Conservation (phyloP, 805 yeast genomes). For the Candida ovalis region DNA sequence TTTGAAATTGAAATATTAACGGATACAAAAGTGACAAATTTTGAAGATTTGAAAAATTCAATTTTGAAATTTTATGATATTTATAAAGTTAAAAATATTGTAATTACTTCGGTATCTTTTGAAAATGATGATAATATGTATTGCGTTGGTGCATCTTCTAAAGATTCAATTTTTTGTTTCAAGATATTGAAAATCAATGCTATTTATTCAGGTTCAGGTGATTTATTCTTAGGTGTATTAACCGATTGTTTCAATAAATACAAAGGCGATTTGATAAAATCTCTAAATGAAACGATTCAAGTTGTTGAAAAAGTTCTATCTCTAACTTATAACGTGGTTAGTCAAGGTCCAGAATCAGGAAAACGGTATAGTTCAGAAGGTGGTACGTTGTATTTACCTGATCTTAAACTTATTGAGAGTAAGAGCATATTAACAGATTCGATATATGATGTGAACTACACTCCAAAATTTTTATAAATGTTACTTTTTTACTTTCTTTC, state of each 20-base stretch:
- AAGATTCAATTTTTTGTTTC: constrained; percentile 28
- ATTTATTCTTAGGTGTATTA: constrained; percentile 60
- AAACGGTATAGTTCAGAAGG: constrained; percentile 11
- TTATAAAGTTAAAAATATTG: constrained; percentile 47
- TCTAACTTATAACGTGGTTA: constrained; percentile 32
- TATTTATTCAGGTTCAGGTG: constrained; percentile 72
- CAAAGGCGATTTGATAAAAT: constrained; percentile 23
- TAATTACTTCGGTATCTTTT: constrained; percentile 54
- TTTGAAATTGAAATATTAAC: constrained; percentile 65
- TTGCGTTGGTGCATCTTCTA: constrained; percentile 40
- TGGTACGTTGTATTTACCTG: constrained; percentile 36
- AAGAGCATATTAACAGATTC: constrained; percentile 21
- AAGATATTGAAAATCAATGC: constrained; percentile 52
- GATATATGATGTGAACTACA: not conserved
- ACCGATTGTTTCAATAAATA: constrained; percentile 44
- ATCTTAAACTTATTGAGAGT: constrained; percentile 42
- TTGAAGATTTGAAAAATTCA: constrained; percentile 36
- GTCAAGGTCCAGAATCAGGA: not conserved
- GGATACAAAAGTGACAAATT: constrained; percentile 38
- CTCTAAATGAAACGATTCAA: constrained; percentile 38
- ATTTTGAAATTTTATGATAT: constrained; percentile 38
- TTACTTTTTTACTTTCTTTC: not conserved
- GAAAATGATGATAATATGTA: constrained; percentile 21
- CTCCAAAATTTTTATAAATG: not conserved
- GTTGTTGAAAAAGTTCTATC: constrained; percentile 40